phyloP scores from a whole-genome alignment of 495 filamentous ascomycete genomes.

The Mytilinidion resinicola region DNA sequence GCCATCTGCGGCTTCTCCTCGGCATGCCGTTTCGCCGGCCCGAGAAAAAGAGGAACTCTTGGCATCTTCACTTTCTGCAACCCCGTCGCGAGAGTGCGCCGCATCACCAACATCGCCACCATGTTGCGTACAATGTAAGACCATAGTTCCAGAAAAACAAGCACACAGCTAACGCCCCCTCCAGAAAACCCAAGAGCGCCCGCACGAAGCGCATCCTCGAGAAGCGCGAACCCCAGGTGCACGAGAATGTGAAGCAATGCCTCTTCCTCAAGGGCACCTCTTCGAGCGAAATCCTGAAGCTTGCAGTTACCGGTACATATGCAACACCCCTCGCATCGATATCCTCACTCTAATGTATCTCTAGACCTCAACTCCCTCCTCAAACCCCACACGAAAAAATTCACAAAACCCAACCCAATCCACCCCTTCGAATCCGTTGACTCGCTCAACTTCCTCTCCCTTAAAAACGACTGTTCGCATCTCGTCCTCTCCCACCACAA shows the following conservation, averaged over 20 bases:
- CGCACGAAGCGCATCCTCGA: conserved; percentile 91
- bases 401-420: conserved; percentile 90
- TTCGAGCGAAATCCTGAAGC: conserved; percentile 69
- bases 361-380: conserved; percentile 72
- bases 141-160: conserved; percentile 8
- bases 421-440: conserved; percentile 74
- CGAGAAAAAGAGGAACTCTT: neutral
- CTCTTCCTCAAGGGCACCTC: conserved; percentile 80
- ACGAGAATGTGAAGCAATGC: conserved; percentile 81
- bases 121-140: conserved; percentile 50
- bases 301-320: conserved; percentile 52
- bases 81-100: too few species aligned
- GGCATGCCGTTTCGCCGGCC: conserved; percentile 6
- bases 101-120: neutral
- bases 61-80: neutral
- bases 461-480: conserved; percentile 87
- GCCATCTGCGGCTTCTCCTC: neutral
- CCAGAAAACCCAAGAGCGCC: conserved; percentile 83
- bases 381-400: conserved; percentile 70
- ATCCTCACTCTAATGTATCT: too few species aligned
- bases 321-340: too few species aligned
- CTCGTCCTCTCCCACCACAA: conserved; percentile 72
- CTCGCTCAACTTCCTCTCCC: conserved; percentile 83
- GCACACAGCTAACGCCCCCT: conserved; percentile 16
- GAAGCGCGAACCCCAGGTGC: conserved; percentile 76